Conservation (phyloP, 495 filamentous ascomycete genomes). For the Penicillium bovifimosum region DNA sequence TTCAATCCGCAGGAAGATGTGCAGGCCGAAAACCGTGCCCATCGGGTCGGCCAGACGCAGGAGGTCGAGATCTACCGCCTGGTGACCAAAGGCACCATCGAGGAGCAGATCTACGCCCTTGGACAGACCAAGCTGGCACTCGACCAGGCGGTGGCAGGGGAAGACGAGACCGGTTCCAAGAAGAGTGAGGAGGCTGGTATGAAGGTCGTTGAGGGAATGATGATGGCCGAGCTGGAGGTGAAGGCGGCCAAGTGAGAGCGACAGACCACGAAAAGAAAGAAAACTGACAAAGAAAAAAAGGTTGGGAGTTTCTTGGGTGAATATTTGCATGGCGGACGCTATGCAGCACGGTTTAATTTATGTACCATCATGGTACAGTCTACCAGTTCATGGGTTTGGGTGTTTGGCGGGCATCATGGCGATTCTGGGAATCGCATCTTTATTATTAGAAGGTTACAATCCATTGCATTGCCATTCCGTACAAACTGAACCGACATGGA, state of each 20-base stretch:
- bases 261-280: constrained; percentile 1
- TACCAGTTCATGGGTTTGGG: not conserved
- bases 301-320: not conserved
- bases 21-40: constrained; percentile 93
- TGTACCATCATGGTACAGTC: not conserved
- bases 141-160: constrained; percentile 74
- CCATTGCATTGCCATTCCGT: not conserved
- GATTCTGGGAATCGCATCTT: not conserved
- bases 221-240: constrained; percentile 27
- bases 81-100: constrained; percentile 77
- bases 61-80: constrained; percentile 84
- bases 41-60: constrained; percentile 84
- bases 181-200: constrained; percentile 53
- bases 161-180: constrained; percentile 43
- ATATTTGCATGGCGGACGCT: not conserved
- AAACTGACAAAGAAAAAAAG: not conserved
- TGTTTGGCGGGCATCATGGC: constrained; percentile 4
- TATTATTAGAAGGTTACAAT: constrained; percentile 3
- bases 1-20: constrained; percentile 97
- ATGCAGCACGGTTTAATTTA: not conserved
- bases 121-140: constrained; percentile 90
- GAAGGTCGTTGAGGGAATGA: constrained; percentile 62
- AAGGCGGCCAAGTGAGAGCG: constrained; percentile 38
- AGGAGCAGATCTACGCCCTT: constrained; percentile 85
- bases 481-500: not conserved